Evolutionary conservation across 169 alveolate genomes (phyloP), one percentile per base, ranked within the genome.

Genomic region (Plasmodium falciparum): DNA sequence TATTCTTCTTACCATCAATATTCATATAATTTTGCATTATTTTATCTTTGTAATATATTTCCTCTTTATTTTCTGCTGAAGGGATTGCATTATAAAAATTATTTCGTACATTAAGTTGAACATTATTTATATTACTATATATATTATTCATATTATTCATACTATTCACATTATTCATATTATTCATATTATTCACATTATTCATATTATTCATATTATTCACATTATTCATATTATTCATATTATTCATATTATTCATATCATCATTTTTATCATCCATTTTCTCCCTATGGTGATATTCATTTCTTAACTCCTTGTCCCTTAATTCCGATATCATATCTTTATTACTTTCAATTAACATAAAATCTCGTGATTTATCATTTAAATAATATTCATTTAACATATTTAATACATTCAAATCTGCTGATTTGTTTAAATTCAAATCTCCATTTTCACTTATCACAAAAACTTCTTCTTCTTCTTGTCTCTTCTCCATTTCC

Each of bases 341-440:
- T 11, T 56, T 73, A 39, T 58, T 29, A 47, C 39, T 73, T 58
- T 33, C 86, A 49, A 73, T 15, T 58, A 56, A 12, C 73, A 73
- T 26, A 13, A 73, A 4, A 33, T 76, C 78, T 22, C n/a, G 50
- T 22, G 71, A 15, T n/a, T 78, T 66, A n/a, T 47, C 43, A 49
- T 39, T 59, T 59, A 65, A 15, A n/a, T 78, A 78, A 56, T 78
- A 78, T 33, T 78, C 67, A 78, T 78, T 78, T 58, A 78, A n/a
- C 8, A 78, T 49, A 7, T 78, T 78, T 47, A 78, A 47, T 17
- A 71, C 78, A 47, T 78, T 78, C 15, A 66, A 5, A 56, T 78
- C 76, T n/a, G 65, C 12, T 39, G 52, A n/a, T 12, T 62, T 11
- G 47, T 78, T 56, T 29, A 65, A n/a, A 49, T 78, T 78, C 4